Conservation (phyloP, 2,329 filamentous ascomycete species). For the Conoideocrella luteorostrata region DNA sequence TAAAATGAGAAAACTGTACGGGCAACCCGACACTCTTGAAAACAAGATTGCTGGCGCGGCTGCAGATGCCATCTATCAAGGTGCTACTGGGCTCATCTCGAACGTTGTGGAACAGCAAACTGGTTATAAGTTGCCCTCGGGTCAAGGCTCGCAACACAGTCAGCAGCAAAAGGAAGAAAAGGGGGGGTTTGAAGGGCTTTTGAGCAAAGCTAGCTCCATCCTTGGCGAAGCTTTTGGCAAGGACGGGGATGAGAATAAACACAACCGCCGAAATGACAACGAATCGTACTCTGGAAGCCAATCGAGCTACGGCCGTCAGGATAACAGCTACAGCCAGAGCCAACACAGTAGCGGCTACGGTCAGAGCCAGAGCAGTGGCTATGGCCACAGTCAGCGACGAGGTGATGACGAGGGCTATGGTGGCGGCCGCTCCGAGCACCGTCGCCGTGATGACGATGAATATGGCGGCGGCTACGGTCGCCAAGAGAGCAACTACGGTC, state of each 20-base stretch:
- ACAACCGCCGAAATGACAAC: constrained; percentile 45
- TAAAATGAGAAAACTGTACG: constrained; percentile 64
- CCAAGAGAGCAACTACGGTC: constrained; percentile 17
- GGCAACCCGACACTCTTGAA: constrained; percentile 41
- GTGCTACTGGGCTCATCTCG: constrained; percentile 48
- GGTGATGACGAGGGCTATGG: constrained; percentile 19
- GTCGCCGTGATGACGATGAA: constrained; percentile 2
- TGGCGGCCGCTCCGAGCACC: constrained; percentile 10
- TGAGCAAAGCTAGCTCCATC: constrained; percentile 63
- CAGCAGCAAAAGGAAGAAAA: constrained; percentile 53
- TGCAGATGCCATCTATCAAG: constrained; percentile 50
- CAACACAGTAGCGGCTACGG: constrained; percentile 52
- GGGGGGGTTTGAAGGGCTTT: constrained; percentile 61
- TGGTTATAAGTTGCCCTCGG: constrained; percentile 33
- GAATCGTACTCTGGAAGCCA: constrained; percentile 57
- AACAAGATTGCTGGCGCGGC: constrained; percentile 51
- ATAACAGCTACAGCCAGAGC: constrained; percentile 53
- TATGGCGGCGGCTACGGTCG: constrained; percentile 12
- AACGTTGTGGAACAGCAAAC: constrained; percentile 40
- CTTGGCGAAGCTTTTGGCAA: constrained; percentile 55
- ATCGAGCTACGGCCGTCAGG: constrained; percentile 54
- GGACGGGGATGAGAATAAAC: constrained; percentile 47
- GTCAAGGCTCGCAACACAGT: constrained; percentile 18
- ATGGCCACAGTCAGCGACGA: constrained; percentile 19
- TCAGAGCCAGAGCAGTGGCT: constrained; percentile 41